These are phyloP conservation scores for Rhododendron vialii DNA, from an alignment of 148 eudicot genomes.

Conservation along the genomic window DNA sequence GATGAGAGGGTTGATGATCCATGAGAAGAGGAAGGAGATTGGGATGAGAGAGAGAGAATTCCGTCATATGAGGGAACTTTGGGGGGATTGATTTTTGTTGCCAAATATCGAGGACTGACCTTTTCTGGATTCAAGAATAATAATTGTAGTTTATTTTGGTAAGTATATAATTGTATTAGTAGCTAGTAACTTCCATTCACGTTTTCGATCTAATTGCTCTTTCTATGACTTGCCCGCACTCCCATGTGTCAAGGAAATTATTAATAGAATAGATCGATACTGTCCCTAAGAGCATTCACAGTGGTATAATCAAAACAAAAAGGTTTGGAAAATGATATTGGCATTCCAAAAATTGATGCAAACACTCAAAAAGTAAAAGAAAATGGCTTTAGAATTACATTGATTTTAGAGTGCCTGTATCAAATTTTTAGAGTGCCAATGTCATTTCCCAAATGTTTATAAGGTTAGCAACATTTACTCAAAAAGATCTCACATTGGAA, in stretches of 20 bases:
- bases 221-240: background rate
- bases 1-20: slow-evolving; percentile 41
- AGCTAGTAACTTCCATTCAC: background rate
- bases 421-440: no score
- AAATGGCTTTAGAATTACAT: no score
- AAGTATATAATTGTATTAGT: background rate
- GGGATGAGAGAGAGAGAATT: background rate
- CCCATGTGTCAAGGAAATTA: background rate
- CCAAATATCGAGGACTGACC: background rate
- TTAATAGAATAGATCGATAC: no score
- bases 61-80: background rate
- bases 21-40: slow-evolving; percentile 33
- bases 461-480: no score
- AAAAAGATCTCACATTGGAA: no score
- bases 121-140: background rate
- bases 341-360: no score
- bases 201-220: background rate
- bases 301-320: no score
- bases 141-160: background rate
- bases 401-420: no score
- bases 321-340: no score
- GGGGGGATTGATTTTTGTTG: background rate
- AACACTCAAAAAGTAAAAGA: no score
- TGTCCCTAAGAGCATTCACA: no score
- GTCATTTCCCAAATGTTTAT: no score